These are phyloP conservation scores for Oryza meridionalis DNA, from an alignment of 176 grass and related monocot genomes.

Conservation along the genomic window DNA sequence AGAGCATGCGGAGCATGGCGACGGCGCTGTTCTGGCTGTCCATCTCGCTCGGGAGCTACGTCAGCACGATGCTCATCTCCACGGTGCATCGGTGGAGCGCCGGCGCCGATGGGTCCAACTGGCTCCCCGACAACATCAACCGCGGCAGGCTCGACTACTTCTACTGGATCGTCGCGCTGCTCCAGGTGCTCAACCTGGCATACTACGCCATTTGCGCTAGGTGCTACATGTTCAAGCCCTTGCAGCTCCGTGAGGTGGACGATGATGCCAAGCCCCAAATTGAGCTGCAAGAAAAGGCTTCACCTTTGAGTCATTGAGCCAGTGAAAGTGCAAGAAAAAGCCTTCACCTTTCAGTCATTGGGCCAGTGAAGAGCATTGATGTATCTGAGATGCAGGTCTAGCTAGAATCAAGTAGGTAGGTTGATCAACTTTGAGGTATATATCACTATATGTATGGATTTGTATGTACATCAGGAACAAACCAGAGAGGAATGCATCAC, in stretches of 20 bases:
- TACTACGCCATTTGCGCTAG: slow-evolving; percentile 71
- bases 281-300: slow-evolving; percentile 51
- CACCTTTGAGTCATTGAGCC: neutral
- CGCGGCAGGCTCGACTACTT: slow-evolving; percentile 75
- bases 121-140: slow-evolving; percentile 80
- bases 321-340: neutral
- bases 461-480: slow-evolving; percentile 25
- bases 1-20: slow-evolving; percentile 88
- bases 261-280: slow-evolving; percentile 23
- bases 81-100: slow-evolving; percentile 69
- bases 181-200: slow-evolving; percentile 64
- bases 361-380: neutral
- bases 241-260: slow-evolving; percentile 42
- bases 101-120: slow-evolving; percentile 52
- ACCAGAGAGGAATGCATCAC: neutral
- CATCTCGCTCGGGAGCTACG: slow-evolving; percentile 81
- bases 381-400: slow-evolving; percentile 26
- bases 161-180: slow-evolving; percentile 71
- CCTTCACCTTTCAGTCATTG: too few species aligned
- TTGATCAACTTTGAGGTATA: slow-evolving; percentile 10
- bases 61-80: slow-evolving; percentile 65
- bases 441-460: neutral
- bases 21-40: slow-evolving; percentile 76
- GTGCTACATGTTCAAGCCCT: slow-evolving; percentile 63
- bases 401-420: neutral